Percentiles rank a stretch among this genome's conserved stretches.
Evolutionary conservation across 805 yeast genomes (phyloP).

Genomic region (Cyberlindnera americana): DNA sequence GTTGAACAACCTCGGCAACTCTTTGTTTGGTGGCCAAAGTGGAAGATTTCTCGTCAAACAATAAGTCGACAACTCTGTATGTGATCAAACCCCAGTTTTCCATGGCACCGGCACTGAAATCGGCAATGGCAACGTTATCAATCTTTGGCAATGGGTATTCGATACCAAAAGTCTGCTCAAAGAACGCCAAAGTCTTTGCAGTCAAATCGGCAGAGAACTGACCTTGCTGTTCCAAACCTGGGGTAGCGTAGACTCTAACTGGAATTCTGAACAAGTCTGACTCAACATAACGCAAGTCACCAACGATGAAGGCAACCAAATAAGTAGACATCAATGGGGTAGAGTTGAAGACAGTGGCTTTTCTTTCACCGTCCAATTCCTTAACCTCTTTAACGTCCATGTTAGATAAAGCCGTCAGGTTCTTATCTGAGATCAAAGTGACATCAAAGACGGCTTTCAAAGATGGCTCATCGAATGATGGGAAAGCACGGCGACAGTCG

Average conservation of each 20-base stretch:
- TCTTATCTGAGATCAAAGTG: slow-evolving; percentile 51
- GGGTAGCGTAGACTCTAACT: slow-evolving; percentile 76
- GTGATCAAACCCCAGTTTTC: slow-evolving; percentile 83
- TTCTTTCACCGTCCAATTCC: slow-evolving; percentile 40
- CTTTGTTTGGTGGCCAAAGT: slow-evolving; percentile 61
- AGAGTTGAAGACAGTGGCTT: slow-evolving; percentile 61
- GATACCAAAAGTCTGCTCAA: slow-evolving; percentile 68
- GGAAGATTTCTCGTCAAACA: slow-evolving; percentile 69
- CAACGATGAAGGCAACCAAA: slow-evolving; percentile 77
- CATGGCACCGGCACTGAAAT: slow-evolving; percentile 87
- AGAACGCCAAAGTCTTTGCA: slow-evolving; percentile 69
- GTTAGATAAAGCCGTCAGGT: slow-evolving; percentile 61
- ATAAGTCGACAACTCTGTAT: slow-evolving; percentile 70
- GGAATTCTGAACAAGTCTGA: slow-evolving; percentile 65
- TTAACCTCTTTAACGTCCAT: slow-evolving; percentile 59
- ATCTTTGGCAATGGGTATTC: slow-evolving; percentile 77
- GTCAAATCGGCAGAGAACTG: slow-evolving; percentile 71
- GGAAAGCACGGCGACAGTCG: slow-evolving; percentile 84
- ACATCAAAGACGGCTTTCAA: slow-evolving; percentile 71
- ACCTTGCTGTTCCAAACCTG: slow-evolving; percentile 71
- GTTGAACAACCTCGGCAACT: slow-evolving; percentile 84
- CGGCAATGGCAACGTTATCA: slow-evolving; percentile 81
- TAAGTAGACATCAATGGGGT: slow-evolving; percentile 85
- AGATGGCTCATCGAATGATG: slow-evolving; percentile 82
- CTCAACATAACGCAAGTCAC: slow-evolving; percentile 74